Evolutionary conservation across 495 filamentous ascomycete genomes (phyloP), one percentile per base, ranked within the genome.

Genomic region (Penicillium pancosmium): DNA sequence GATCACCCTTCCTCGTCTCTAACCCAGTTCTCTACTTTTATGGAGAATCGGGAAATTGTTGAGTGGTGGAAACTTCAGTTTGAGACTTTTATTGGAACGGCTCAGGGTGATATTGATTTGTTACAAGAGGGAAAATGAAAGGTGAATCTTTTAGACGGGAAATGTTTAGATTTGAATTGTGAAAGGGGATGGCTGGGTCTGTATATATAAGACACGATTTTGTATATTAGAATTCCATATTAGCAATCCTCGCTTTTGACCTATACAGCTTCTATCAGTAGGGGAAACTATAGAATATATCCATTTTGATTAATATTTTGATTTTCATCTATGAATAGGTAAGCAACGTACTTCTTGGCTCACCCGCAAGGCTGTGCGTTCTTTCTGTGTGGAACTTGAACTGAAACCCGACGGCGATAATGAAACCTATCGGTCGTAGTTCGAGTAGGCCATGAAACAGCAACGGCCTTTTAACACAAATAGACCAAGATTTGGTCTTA

Each of bases 1-100:
- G 41, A 44, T 44, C 12, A 44, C 5, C 15, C 15, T 10, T 16
- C 15, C 7, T 18, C 41, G 41, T 5, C 15, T 16, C 16, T 16
- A 0, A 19, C 16, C 5, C 15, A 16, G 4, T 44, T 44, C 4
- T 19, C 15, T 2, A 16, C 15, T 16, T 44, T 44, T 16, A 44
- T 44, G 41, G 16, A 19, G 16, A 13, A 44, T 44, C 15, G 41
- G 2, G 52, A 27, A 11, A 11, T 16, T 34, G 52, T 33, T 5
- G 52, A 54, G 38, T 31, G 21, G 36, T 54, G 36, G 36, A 21
- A 19, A 9, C 38, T 46, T 9, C 36, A 54, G 15, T 16, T 54
- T 18, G 52, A 54, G 21, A 31, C 19, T 31, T n/a, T 21, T 9
- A 15, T 54, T 40, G 33, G 54, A 25, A 34, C 34, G 3, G 54